Percentiles rank a stretch among this genome's conserved stretches.
These are phyloP conservation scores for Prosopis cineraria DNA, from an alignment of 306 rosid species.

Conservation along the genomic window DNA sequence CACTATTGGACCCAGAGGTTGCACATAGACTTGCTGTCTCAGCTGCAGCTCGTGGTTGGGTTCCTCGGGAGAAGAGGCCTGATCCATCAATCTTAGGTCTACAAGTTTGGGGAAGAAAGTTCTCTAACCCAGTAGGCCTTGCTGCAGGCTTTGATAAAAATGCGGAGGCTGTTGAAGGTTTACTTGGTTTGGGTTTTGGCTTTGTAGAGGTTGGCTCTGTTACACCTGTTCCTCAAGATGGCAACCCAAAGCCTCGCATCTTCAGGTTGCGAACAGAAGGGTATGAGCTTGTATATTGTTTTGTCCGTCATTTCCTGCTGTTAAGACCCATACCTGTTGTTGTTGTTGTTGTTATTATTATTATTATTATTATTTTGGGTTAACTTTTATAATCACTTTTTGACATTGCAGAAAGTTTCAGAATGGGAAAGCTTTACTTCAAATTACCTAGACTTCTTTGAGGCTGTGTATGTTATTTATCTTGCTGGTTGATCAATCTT, in stretches of 20 bases:
- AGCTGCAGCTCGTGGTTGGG: conserved; percentile 97
- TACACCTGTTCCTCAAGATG: conserved; percentile 94
- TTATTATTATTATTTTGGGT: too few relatives aligned
- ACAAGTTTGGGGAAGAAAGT: conserved; percentile 98
- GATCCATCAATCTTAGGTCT: conserved; percentile 69
- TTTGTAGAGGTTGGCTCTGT: conserved; percentile 98
- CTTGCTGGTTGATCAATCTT: conserved; percentile 26
- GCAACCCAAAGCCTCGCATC: conserved; percentile 94
- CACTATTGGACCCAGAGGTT: conserved; percentile 87
- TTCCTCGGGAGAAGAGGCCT: conserved; percentile 94
- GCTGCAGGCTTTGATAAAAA: conserved; percentile 99
- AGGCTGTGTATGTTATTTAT: conserved; percentile 14
- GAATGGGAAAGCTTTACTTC: conserved; percentile 19
- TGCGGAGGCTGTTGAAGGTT: conserved; percentile 93
- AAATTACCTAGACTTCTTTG: not conserved
- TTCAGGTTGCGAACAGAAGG: conserved; percentile 77
- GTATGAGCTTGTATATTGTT: conserved; percentile 46
- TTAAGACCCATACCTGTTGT: conserved; percentile 3
- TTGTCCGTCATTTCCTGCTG: conserved; percentile 32
- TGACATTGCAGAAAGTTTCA: conserved; percentile 16
- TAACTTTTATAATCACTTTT: conserved; percentile 18
- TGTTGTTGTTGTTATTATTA: too few relatives aligned
- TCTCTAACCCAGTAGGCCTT: conserved; percentile 92
- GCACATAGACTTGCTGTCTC: conserved; percentile 85
- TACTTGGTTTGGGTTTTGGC: conserved; percentile 91